A percentile compares a stretch with the other conserved stretches of the same genome.
Conservation (phyloP, 2,329 filamentous ascomycete genomes). For the Pseudocercospora pini-densiflorae region DNA sequence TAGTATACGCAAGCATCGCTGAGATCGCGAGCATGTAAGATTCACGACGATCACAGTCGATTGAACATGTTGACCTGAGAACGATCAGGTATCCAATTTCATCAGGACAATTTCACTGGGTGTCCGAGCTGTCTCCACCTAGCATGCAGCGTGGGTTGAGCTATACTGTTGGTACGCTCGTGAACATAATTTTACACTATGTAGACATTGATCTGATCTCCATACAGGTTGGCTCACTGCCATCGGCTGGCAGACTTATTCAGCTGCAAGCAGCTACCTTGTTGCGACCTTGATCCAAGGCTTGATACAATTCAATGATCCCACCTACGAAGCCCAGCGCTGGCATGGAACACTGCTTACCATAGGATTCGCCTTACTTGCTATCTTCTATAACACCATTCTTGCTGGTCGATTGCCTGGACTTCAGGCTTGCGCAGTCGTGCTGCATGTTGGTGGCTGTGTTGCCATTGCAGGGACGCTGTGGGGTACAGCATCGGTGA, state of each 20-base stretch:
- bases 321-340: conserved; percentile 13
- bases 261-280: conserved; percentile 11
- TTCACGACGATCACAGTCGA: not conserved
- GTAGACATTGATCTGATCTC: not conserved
- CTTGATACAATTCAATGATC: conserved; percentile 25
- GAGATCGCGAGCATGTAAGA: conserved; percentile 41
- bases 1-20: conserved; percentile 40
- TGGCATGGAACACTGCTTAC: conserved; percentile 58
- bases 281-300: conserved; percentile 27
- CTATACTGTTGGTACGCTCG: conserved; percentile 37
- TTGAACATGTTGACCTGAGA: not conserved
- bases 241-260: conserved; percentile 32
- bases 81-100: not conserved
- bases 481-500: conserved; percentile 47
- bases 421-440: conserved; percentile 54
- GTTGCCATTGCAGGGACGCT: conserved; percentile 57
- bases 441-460: conserved; percentile 58
- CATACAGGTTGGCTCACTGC: conserved; percentile 27
- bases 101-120: conserved; percentile 30
- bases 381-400: conserved; percentile 50
- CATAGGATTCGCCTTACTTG: conserved; percentile 47
- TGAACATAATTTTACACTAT: too few relatives aligned
- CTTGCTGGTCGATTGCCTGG: conserved; percentile 50
- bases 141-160: conserved; percentile 47
- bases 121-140: conserved; percentile 45